These are phyloP conservation scores for Venturia asperata DNA, from an alignment of 2,329 filamentous ascomycete species.

Conservation along the genomic window DNA sequence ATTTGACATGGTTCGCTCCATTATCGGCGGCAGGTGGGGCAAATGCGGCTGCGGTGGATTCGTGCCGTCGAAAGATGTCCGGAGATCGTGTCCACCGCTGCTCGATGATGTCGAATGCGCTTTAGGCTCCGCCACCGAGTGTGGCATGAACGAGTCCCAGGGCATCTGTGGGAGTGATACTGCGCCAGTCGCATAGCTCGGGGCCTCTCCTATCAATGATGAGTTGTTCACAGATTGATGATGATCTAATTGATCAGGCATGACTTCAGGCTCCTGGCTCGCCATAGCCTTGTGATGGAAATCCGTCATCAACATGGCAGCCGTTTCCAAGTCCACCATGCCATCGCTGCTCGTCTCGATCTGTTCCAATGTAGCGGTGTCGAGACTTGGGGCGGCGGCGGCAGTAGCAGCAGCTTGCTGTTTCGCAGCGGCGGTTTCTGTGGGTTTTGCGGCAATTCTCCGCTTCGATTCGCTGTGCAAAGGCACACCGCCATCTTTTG, in stretches of 20 bases:
- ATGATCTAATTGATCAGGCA: constrained; percentile 44
- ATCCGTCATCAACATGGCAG: constrained; percentile 97
- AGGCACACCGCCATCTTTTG: constrained; percentile 91
- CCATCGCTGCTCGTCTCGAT: constrained; percentile 86
- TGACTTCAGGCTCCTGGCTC: constrained; percentile 54
- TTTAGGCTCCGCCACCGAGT: constrained; percentile 63
- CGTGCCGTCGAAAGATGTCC: constrained; percentile 52
- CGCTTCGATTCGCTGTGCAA: constrained; percentile 92
- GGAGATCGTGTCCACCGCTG: constrained; percentile 56
- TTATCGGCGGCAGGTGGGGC: constrained; percentile 60
- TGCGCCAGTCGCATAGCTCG: constrained; percentile 64
- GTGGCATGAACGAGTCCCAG: constrained; percentile 83
- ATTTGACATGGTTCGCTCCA: constrained; percentile 52
- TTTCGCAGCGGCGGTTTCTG: constrained; percentile 56
- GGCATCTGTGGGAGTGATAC: constrained; percentile 80
- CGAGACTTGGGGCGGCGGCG: constrained; percentile 59
- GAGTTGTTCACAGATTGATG: constrained; percentile 61
- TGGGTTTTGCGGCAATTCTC: constrained; percentile 63
- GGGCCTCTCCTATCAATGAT: constrained; percentile 68
- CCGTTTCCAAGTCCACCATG: constrained; percentile 92
- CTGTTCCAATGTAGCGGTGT: constrained; percentile 81
- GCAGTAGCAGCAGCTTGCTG: constrained; percentile 31
- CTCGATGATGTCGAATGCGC: constrained; percentile 65
- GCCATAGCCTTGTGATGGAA: constrained; percentile 93
- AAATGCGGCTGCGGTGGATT: constrained; percentile 52